A percentile compares a stretch with the other conserved stretches of the same genome.
Evolutionary conservation across 1,284 basidiomycete genomes (phyloP).

Genomic region (Ceratobasidium sp.): DNA sequence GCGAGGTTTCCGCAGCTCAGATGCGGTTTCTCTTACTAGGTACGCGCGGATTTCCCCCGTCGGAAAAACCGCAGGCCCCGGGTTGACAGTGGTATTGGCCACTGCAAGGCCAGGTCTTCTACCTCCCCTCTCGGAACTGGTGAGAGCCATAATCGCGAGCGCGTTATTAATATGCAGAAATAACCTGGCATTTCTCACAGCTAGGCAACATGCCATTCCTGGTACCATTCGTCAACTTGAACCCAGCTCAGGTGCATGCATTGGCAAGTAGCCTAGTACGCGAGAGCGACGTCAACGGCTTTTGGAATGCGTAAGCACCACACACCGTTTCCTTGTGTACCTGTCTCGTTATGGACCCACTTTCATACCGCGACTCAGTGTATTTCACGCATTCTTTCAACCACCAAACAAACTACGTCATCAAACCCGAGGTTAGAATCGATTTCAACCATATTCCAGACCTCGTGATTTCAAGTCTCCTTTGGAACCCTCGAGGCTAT

Average conservation of each 20-base stretch:
- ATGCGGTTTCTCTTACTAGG: too few relatives aligned
- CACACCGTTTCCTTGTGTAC: neutral
- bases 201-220: neutral
- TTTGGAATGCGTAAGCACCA: conserved; percentile 8
- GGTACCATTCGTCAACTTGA: neutral
- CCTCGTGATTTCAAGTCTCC: neutral
- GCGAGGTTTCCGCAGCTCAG: too few relatives aligned
- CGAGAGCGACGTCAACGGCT: neutral
- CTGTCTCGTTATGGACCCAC: neutral
- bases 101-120: too few relatives aligned
- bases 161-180: too few relatives aligned
- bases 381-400: neutral
- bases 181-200: too few relatives aligned
- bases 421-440: neutral
- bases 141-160: too few relatives aligned
- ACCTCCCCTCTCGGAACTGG: too few relatives aligned
- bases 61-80: too few relatives aligned
- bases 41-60: too few relatives aligned
- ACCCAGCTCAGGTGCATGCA: neutral
- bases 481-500: neutral
- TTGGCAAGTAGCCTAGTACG: neutral
- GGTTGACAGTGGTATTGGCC: too few relatives aligned
- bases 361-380: neutral
- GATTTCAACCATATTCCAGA: conserved; percentile 7
- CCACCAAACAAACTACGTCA: neutral